A percentile compares a stretch with the other conserved stretches of the same genome.
These are phyloP conservation scores for Apostasia shenzhenica DNA, from an alignment of 106 monocot genomes.

Conservation along the genomic window DNA sequence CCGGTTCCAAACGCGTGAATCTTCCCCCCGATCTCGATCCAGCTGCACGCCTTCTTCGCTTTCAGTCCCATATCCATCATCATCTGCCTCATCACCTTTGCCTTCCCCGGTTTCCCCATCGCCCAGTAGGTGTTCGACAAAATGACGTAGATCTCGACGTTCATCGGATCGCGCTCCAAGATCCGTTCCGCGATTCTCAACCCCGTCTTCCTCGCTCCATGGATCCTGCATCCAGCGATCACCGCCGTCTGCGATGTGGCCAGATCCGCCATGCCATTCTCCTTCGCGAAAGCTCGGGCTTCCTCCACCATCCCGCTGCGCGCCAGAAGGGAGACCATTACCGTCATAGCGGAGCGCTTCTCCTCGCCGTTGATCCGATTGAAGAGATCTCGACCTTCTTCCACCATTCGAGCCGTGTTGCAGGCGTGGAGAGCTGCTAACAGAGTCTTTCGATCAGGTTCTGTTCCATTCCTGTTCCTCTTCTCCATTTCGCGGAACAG, in stretches of 20 bases:
- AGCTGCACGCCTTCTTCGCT: conserved; percentile 38
- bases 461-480: not conserved
- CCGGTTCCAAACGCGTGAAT: conserved; percentile 50
- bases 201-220: conserved; percentile 30
- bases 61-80: conserved; percentile 54
- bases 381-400: conserved; percentile 28
- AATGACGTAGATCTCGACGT: conserved; percentile 48
- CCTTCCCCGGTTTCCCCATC: conserved; percentile 21
- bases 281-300: conserved; percentile 24
- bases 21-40: conserved; percentile 53
- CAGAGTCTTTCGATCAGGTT: conserved; percentile 19
- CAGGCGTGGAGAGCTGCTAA: conserved; percentile 42
- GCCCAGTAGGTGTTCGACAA: conserved; percentile 32
- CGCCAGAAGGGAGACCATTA: conserved; percentile 19
- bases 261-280: not conserved
- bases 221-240: conserved; percentile 50
- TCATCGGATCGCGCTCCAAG: conserved; percentile 46
- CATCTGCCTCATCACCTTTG: conserved; percentile 22
- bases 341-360: conserved; percentile 35
- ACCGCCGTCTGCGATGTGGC: conserved; percentile 26
- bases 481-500: conserved; percentile 35
- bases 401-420: conserved; percentile 26
- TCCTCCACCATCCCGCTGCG: conserved; percentile 23
- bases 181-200: conserved; percentile 33
- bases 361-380: conserved; percentile 12